phyloP scores from a whole-genome alignment of 208 protist genomes.

The Strigomonas oncopelti region DNA sequence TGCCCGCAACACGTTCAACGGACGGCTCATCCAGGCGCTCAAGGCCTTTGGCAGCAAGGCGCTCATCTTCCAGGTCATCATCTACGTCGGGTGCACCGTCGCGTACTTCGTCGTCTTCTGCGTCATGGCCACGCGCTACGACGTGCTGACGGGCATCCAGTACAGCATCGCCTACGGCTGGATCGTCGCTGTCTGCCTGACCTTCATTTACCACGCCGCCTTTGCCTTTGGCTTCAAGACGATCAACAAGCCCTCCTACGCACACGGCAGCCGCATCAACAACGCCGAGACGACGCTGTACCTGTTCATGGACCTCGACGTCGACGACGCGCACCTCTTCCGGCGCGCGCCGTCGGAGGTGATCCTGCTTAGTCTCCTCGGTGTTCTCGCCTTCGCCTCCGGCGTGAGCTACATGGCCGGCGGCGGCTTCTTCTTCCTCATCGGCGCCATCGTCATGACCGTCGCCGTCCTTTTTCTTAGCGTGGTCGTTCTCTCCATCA shows the following conservation, averaged over 20 bases:
- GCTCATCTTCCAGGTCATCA: slow-evolving; percentile 37
- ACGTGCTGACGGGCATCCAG: slow-evolving; percentile 52
- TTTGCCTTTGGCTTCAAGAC: slow-evolving; percentile 52
- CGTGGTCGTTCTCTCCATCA: slow-evolving; percentile 27
- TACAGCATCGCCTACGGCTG: slow-evolving; percentile 66
- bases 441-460: slow-evolving; percentile 25
- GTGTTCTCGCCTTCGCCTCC: slow-evolving; percentile 32
- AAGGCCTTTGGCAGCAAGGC: slow-evolving; percentile 32
- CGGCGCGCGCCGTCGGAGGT: slow-evolving; percentile 29
- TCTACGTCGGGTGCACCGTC: slow-evolving; percentile 25
- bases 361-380: slow-evolving; percentile 30
- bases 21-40: slow-evolving; percentile 49
- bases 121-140: slow-evolving; percentile 35
- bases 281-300: slow-evolving; percentile 39
- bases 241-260: slow-evolving; percentile 35
- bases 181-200: slow-evolving; percentile 56
- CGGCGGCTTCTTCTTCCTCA: slow-evolving; percentile 41
- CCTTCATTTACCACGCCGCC: slow-evolving; percentile 50
- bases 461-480: slow-evolving; percentile 23
- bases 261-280: slow-evolving; percentile 56
- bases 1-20: slow-evolving; percentile 45
- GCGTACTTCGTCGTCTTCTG: slow-evolving; percentile 64
- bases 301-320: slow-evolving; percentile 45
- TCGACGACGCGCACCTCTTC: slow-evolving; percentile 36
- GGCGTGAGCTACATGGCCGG: slow-evolving; percentile 43